Conservation (phyloP, 2,329 filamentous ascomycete species). For the Coniochaeta hoffmannii region DNA sequence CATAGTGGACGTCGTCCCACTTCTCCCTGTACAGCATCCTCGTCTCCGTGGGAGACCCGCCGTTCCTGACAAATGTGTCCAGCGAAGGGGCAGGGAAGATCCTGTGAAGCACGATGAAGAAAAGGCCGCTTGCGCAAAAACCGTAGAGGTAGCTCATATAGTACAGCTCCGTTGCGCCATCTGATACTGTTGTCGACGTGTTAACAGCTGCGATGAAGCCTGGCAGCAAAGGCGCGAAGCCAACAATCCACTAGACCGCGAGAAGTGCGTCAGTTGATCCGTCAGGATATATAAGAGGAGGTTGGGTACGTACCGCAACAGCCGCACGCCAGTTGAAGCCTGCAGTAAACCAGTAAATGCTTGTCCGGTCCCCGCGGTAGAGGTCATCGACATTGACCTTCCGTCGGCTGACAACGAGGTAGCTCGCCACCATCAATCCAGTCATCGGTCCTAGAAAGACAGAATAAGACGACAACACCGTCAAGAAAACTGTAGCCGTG, state of each 20-base stretch:
- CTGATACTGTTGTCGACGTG: conserved; percentile 21
- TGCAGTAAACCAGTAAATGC: conserved; percentile 32
- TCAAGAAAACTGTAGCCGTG: conserved; percentile 26
- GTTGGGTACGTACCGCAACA: conserved; percentile 25
- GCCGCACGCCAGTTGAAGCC: conserved; percentile 33
- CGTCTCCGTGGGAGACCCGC: conserved; percentile 16
- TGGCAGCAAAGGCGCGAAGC: conserved; percentile 30
- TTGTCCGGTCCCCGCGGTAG: conserved; percentile 20
- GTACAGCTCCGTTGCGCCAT: conserved; percentile 30
- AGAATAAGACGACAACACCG: conserved; percentile 27
- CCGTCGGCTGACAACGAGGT: conserved; percentile 22
- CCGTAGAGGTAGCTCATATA: conserved; percentile 31
- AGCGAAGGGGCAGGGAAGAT: conserved; percentile 19
- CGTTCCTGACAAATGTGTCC: conserved; percentile 20
- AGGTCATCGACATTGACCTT: conserved; percentile 29
- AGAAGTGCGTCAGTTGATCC: background rate
- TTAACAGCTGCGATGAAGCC: conserved; percentile 34
- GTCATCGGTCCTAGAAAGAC: conserved; percentile 31
- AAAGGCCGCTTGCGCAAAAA: conserved; percentile 23
- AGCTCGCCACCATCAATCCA: conserved; percentile 30
- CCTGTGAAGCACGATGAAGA: conserved; percentile 23
- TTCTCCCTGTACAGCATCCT: conserved; percentile 20
- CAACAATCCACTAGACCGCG: conserved; percentile 27
- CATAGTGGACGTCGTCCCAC: conserved; percentile 19
- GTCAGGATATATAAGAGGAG: background rate